A percentile compares a stretch with the other conserved stretches of the same genome.
phyloP scores from a whole-genome alignment of 2,329 filamentous ascomycete species.

The Aureobasidium namibiae region DNA sequence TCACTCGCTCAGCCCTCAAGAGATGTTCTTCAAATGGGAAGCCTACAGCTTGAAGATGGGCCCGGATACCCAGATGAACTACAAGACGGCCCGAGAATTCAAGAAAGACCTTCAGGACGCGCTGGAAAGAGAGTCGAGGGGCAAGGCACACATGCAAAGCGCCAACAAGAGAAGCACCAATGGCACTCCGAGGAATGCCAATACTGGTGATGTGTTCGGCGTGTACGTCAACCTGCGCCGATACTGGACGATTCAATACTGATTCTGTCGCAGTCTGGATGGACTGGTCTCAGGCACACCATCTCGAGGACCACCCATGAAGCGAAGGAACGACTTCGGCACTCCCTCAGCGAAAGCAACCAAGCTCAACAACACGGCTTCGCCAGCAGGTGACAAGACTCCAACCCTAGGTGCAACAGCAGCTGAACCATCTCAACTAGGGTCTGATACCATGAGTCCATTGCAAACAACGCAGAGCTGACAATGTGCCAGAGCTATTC shows the following conservation, averaged over 20 bases:
- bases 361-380: conserved; percentile 40
- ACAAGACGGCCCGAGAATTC: conserved; percentile 66
- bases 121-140: conserved; percentile 67
- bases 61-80: conserved; percentile 61
- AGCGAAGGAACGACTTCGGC: conserved; percentile 45
- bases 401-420: conserved; percentile 11
- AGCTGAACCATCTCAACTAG: conserved; percentile 5
- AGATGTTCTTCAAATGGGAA: conserved; percentile 98
- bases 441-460: background rate
- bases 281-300: conserved; percentile 39
- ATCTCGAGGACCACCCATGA: conserved; percentile 36
- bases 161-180: conserved; percentile 52
- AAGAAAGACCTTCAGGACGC: conserved; percentile 81
- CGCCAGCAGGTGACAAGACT: conserved; percentile 38
- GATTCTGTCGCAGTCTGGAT: conserved; percentile 32
- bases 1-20: conserved; percentile 71
- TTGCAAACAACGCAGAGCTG: conserved; percentile 18
- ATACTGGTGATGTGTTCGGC: conserved; percentile 63
- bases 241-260: background rate
- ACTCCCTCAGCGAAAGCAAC: conserved; percentile 40
- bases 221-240: conserved; percentile 48
- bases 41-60: conserved; percentile 96
- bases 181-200: conserved; percentile 46
- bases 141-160: conserved; percentile 48
- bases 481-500: conserved; percentile 30